Base-by-base conservation (phyloP, 805 yeast species). In the Barnettozyma siamensis region DNA sequence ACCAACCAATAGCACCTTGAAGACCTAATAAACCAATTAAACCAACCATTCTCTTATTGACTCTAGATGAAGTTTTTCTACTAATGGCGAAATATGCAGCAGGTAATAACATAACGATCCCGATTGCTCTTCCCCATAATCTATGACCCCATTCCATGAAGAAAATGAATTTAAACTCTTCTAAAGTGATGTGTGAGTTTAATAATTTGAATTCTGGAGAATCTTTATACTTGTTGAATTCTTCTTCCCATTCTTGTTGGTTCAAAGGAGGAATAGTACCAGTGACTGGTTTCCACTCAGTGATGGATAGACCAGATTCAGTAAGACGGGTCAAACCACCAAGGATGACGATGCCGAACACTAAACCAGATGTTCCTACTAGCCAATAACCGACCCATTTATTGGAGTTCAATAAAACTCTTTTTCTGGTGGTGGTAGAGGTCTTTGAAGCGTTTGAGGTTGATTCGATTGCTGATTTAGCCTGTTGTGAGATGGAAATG, bases 141-240 rank as follows among this genome's bases (percentile, higher is more conserved):
- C 99, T 74, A 63, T 93, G 99, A 33, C 83, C 81, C 99, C 99
- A 93, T 65, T 93, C 99, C 97, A 93, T 91, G 58, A 77, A 80
- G 67, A 83, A 93, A 48, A 93, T 93, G 59, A 88, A 91, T 63
- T 93, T 88, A 71, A 87, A 93, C 60, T 93, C 99, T 2, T 88
- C 96, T 44, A 93, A 62, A 16, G 87, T 80, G 59, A 88, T 85
- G 35, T 88, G 88, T 2, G 96, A 81, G 65, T 94, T 93, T 49
- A 93, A 71, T 53, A 81, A 85, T 58, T 82, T 77, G 63, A 87
- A 93, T 60, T 93, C 99, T 1, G 99, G 99, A 2, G 95, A 83
- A 17, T 75, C 74, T 53, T 81, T 70, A 62, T 93, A 93, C 57
- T 87, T 84, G 21, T 60, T 68, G 57, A 93, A 93, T 60, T 91